Conservation (phyloP, 345 rosid genomes). For the Aquilaria yunnanensis region DNA sequence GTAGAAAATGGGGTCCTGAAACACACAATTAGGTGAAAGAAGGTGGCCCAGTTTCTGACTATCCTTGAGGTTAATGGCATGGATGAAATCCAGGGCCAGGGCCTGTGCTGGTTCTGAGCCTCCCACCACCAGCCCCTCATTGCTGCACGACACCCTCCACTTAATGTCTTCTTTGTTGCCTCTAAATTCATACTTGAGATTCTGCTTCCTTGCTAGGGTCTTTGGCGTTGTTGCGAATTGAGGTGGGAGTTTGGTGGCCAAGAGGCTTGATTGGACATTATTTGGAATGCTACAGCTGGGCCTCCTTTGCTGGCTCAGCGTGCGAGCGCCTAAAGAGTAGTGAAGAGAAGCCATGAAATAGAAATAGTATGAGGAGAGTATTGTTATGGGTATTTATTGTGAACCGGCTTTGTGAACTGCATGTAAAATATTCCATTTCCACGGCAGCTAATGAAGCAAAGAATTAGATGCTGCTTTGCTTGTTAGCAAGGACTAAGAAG, state of each 20-base stretch:
- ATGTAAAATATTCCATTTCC: neutral
- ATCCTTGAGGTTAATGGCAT: constrained; percentile 12
- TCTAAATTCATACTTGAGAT: neutral
- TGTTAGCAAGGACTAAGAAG: neutral
- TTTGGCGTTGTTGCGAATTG: neutral
- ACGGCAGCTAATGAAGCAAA: constrained; percentile 1
- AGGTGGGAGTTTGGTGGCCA: neutral
- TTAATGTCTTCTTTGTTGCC: neutral
- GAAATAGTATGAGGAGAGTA: neutral
- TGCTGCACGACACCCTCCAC: constrained; percentile 9
- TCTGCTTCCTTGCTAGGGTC: neutral
- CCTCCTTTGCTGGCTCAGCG: neutral
- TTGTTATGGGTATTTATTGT: neutral
- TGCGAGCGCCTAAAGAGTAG: neutral
- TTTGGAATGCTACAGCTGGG: constrained; percentile 6
- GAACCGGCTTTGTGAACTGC: neutral
- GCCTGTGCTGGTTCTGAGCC: neutral
- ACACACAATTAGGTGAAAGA: constrained; percentile 12
- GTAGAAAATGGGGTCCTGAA: constrained; percentile 18
- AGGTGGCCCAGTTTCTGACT: constrained; percentile 3
- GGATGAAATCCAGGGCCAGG: constrained; percentile 7
- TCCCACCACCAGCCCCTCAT: constrained; percentile 1
- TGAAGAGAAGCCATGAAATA: constrained; percentile 11
- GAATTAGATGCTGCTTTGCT: constrained; percentile 1
- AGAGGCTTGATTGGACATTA: neutral